Evolutionary conservation across 805 yeast species (phyloP).

Genomic region (Grigorovia humatica): DNA sequence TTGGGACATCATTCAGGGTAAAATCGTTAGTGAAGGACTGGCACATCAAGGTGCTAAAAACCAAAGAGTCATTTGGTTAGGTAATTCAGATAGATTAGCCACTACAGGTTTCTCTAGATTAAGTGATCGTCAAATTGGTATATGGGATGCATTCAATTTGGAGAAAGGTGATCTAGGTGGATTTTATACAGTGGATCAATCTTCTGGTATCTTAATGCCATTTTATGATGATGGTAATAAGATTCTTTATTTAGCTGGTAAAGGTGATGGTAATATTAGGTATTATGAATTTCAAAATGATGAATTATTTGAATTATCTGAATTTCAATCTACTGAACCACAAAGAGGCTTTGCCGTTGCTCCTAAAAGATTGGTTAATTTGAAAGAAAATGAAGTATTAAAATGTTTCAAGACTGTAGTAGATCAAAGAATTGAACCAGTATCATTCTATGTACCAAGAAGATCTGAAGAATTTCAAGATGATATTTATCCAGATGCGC

Average conservation of each 20-base stretch:
- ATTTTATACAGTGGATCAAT: slow-evolving; percentile 73
- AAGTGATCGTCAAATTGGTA: slow-evolving; percentile 89
- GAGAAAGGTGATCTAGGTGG: slow-evolving; percentile 83
- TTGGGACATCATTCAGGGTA: slow-evolving; percentile 79
- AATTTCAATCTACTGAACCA: slow-evolving; percentile 79
- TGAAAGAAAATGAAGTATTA: slow-evolving; percentile 76
- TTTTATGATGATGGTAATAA: slow-evolving; percentile 73
- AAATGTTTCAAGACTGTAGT: slow-evolving; percentile 79
- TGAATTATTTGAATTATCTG: slow-evolving; percentile 74
- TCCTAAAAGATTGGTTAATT: slow-evolving; percentile 72
- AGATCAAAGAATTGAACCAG: slow-evolving; percentile 78
- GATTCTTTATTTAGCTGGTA: slow-evolving; percentile 84
- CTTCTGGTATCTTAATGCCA: slow-evolving; percentile 92
- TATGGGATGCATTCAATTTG: slow-evolving; percentile 78
- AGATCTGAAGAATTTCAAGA: slow-evolving; percentile 86
- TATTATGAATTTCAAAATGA: slow-evolving; percentile 86
- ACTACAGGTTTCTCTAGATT: slow-evolving; percentile 92
- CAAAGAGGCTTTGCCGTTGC: slow-evolving; percentile 93
- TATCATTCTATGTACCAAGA: slow-evolving; percentile 89
- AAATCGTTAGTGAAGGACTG: slow-evolving; percentile 68
- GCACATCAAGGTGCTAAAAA: slow-evolving; percentile 93
- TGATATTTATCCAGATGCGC: slow-evolving; percentile 88
- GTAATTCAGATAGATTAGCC: slow-evolving; percentile 70
- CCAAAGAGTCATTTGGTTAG: slow-evolving; percentile 83
- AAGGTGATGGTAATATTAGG: slow-evolving; percentile 96